A percentile compares a stretch with the other conserved stretches of the same genome.
Evolutionary conservation across 2,329 filamentous ascomycete species (phyloP).

Genomic region (Thielaviopsis musarum): DNA sequence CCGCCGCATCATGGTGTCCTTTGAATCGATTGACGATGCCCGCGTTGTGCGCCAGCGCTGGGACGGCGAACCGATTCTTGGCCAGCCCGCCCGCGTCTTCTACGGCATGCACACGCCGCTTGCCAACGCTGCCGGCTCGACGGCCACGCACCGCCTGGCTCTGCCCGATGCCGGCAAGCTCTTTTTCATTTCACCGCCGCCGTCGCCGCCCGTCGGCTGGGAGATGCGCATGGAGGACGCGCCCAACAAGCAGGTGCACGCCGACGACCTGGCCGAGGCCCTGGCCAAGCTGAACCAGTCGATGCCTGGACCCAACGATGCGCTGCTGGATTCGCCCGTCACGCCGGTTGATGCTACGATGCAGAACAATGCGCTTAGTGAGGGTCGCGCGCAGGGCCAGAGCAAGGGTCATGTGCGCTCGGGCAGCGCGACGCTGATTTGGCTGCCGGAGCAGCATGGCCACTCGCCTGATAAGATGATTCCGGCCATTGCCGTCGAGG

Average conservation of each 20-base stretch:
- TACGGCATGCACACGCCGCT: conserved; percentile 32
- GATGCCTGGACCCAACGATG: conserved; percentile 13
- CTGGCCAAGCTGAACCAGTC: conserved; percentile 43
- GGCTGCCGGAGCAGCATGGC: conserved; percentile 40
- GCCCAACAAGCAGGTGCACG: conserved; percentile 52
- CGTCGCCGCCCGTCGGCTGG: conserved; percentile 52
- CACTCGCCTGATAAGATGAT: conserved; percentile 30
- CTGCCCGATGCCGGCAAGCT: conserved; percentile 53
- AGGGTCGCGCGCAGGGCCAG: conserved; percentile 13
- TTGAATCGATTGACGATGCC: conserved; percentile 53
- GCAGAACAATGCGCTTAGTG: conserved; percentile 13
- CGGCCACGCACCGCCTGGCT: conserved; percentile 40
- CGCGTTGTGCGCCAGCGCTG: conserved; percentile 55
- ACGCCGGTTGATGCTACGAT: conserved; percentile 24
- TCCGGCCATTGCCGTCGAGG: conserved; percentile 50
- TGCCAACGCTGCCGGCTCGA: conserved; percentile 35
- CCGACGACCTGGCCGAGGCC: conserved; percentile 51
- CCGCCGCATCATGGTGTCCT: conserved; percentile 65
- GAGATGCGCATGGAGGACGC: conserved; percentile 51
- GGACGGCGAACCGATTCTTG: conserved; percentile 58
- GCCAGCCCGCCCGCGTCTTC: conserved; percentile 51
- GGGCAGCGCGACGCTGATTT: conserved; percentile 49
- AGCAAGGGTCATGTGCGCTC: conserved; percentile 25
- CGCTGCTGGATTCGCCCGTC: conserved; percentile 20
- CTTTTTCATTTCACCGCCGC: conserved; percentile 57